Conservation (phyloP, 345 rosid genomes). For the Noccaea caerulescens region DNA sequence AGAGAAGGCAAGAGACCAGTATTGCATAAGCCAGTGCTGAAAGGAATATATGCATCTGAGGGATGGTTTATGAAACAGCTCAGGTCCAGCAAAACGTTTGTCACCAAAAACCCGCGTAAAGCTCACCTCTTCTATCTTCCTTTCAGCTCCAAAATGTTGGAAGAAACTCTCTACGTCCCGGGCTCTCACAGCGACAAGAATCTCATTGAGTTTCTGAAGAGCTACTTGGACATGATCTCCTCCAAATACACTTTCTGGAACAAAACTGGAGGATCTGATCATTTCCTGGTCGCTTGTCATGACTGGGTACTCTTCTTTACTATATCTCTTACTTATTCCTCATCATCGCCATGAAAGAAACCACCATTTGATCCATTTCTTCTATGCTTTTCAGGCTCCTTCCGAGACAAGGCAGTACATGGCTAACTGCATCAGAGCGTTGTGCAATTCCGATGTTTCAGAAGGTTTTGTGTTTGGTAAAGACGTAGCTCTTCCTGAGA, state of each 20-base stretch:
- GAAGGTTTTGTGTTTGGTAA: conserved; percentile 90
- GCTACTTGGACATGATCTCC: conserved; percentile 62
- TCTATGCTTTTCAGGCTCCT: conserved; percentile 64
- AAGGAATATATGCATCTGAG: conserved; percentile 96
- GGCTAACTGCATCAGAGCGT: conserved; percentile 86
- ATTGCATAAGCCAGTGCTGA: conserved; percentile 66
- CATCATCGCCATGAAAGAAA: conserved; percentile 13
- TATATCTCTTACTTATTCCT: neutral
- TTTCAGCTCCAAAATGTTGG: conserved; percentile 82
- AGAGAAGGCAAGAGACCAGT: conserved; percentile 84
- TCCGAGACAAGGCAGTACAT: conserved; percentile 67
- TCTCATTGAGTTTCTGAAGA: conserved; percentile 64
- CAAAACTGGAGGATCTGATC: conserved; percentile 87
- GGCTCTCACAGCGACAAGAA: conserved; percentile 72
- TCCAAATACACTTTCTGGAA: conserved; percentile 85
- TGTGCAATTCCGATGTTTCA: conserved; percentile 84
- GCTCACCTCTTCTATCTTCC: conserved; percentile 95
- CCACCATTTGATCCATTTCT: neutral
- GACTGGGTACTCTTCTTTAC: conserved; percentile 71
- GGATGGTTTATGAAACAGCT: conserved; percentile 98
- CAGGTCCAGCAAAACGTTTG: conserved; percentile 66
- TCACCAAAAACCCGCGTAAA: conserved; percentile 59
- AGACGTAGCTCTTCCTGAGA: conserved; percentile 90
- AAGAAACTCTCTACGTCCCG: conserved; percentile 68
- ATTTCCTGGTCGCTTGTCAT: conserved; percentile 95